phyloP scores from a whole-genome alignment of 2,329 filamentous ascomycete species.

The Hypoxylon sp. region DNA sequence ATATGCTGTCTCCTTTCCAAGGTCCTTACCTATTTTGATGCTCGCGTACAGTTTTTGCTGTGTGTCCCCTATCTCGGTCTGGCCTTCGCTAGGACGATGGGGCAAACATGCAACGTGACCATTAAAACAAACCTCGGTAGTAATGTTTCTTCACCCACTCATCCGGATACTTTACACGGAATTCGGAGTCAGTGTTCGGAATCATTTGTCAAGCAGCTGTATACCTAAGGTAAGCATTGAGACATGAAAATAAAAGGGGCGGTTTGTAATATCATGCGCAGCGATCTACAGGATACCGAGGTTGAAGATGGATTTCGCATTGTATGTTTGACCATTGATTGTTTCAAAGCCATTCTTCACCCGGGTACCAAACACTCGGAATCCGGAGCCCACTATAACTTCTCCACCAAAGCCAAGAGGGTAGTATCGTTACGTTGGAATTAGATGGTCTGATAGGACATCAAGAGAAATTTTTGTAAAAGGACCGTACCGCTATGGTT shows the following conservation, averaged over 20 bases:
- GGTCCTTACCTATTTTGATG: background rate
- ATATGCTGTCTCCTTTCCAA: background rate
- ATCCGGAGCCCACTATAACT: conserved; percentile 10
- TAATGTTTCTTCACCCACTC: background rate
- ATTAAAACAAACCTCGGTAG: background rate
- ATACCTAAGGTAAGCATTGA: background rate
- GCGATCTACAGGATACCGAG: conserved; percentile 20
- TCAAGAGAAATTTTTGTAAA: conserved; percentile 15
- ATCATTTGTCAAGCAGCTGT: background rate
- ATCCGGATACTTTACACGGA: background rate
- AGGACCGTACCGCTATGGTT: conserved; percentile 29
- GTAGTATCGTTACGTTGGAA: conserved; percentile 16
- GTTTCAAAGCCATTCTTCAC: background rate
- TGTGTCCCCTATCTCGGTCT: background rate
- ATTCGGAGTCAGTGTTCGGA: background rate
- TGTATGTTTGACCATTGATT: conserved; percentile 19
- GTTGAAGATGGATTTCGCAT: background rate
- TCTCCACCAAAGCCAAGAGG: conserved; percentile 17
- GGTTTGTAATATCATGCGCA: background rate
- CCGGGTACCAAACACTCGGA: conserved; percentile 17
- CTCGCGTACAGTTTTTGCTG: background rate
- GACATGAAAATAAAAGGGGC: background rate
- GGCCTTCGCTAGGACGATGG: conserved; percentile 11
- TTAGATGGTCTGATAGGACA: conserved; percentile 12
- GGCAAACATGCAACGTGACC: conserved; percentile 27